Conservation (phyloP, 2,329 filamentous ascomycete genomes). For the Rutstroemia sp. region DNA sequence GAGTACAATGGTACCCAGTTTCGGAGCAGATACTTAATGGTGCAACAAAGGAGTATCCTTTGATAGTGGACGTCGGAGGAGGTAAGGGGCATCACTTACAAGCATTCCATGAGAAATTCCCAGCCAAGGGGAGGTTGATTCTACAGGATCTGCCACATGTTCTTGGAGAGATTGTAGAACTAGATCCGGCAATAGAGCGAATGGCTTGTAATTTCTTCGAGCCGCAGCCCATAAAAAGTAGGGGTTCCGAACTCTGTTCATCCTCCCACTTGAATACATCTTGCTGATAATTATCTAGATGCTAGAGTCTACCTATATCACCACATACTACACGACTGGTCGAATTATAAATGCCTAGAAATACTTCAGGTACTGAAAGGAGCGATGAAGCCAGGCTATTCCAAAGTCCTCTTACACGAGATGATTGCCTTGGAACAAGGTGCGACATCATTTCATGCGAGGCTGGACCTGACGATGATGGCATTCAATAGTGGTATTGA, state of each 20-base stretch:
- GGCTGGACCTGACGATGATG: background rate
- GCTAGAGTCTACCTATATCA: background rate
- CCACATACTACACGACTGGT: background rate
- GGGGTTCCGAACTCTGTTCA: too few species aligned
- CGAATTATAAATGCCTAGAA: background rate
- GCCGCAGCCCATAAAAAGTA: conserved; percentile 24
- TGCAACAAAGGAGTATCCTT: background rate
- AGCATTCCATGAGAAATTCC: background rate
- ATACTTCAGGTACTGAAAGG: background rate
- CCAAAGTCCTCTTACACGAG: background rate
- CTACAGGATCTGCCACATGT: conserved; percentile 33
- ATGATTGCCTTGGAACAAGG: background rate
- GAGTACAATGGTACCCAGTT: background rate
- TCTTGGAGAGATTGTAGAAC: conserved; percentile 20
- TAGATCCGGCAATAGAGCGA: conserved; percentile 24
- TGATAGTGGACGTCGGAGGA: conserved; percentile 36
- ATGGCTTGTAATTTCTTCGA: conserved; percentile 26
- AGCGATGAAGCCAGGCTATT: background rate
- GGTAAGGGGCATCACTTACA: conserved; percentile 31
- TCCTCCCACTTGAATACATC: background rate
- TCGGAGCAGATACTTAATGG: background rate
- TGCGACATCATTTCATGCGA: background rate
- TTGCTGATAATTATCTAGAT: background rate
- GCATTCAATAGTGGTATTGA: background rate
- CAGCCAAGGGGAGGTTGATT: background rate